A percentile compares a stretch with the other conserved stretches of the same genome.
Evolutionary conservation across 305 asterid species (phyloP).

Genomic region (Rubia balearica): DNA sequence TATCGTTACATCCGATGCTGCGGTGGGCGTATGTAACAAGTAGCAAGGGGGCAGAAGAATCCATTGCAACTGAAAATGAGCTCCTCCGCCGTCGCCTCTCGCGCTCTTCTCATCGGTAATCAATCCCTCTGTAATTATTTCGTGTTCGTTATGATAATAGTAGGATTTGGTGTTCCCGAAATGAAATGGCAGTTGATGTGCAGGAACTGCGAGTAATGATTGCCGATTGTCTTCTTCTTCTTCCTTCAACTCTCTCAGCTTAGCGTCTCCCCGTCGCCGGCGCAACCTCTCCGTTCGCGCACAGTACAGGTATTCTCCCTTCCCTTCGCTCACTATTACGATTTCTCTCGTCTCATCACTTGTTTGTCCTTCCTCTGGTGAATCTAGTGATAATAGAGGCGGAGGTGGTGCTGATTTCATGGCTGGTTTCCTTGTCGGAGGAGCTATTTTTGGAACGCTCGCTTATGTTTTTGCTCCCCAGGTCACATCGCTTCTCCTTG

Average conservation of each 20-base stretch:
- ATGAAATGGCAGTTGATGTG: background rate
- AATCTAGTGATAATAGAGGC: constrained; percentile 47
- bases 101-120: background rate
- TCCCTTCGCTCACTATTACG: background rate
- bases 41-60: background rate
- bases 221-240: constrained; percentile 20
- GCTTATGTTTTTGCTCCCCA: constrained; percentile 83
- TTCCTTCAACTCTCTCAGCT: constrained; percentile 29
- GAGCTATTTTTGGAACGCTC: constrained; percentile 85
- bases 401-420: constrained; percentile 73
- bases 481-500: constrained; percentile 38
- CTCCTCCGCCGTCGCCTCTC: background rate
- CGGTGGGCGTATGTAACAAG: background rate
- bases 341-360: accelerated
- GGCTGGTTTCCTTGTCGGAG: constrained; percentile 84
- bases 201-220: background rate
- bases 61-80: background rate
- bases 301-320: constrained; percentile 36
- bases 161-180: no score
- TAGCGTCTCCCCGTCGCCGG: constrained; percentile 25
- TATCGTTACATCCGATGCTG: background rate
- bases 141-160: no score
- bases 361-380: constrained; percentile 6
- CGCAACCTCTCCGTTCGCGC: constrained; percentile 42
- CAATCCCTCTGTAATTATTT: background rate